Percentiles rank a stretch among this genome's conserved stretches.
Evolutionary conservation across 768 basidiomycete species (phyloP).

Genomic region (Russula brevipes): DNA sequence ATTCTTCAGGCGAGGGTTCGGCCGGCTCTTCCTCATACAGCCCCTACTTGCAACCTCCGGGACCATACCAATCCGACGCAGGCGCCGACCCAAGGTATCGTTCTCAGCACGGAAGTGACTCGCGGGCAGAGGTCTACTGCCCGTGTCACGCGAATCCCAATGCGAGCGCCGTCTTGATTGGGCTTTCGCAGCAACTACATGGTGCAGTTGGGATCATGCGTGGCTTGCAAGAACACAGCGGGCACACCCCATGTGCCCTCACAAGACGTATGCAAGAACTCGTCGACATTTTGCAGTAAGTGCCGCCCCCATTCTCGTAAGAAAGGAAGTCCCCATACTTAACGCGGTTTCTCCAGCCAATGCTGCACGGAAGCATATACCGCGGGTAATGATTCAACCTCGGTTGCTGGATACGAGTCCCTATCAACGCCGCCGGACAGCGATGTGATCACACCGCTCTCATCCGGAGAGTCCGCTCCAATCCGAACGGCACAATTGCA

Average conservation of each 20-base stretch:
- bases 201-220: constrained; percentile 18
- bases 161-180: constrained; percentile 16
- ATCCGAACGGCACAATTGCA: constrained; percentile 24
- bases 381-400: constrained; percentile 14
- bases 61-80: constrained; percentile 16
- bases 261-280: constrained; percentile 24
- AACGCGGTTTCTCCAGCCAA: constrained; percentile 5
- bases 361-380: constrained; percentile 19
- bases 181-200: constrained; percentile 24
- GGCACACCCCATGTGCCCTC: constrained; percentile 16
- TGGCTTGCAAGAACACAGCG: constrained; percentile 23
- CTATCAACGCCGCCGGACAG: constrained; percentile 25
- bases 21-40: constrained; percentile 25
- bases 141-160: constrained; percentile 24
- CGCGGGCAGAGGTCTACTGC: constrained; percentile 19
- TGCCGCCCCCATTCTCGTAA: not conserved
- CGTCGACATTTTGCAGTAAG: constrained; percentile 24
- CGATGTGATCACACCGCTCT: constrained; percentile 27
- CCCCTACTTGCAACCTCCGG: constrained; percentile 24
- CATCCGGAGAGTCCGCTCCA: constrained; percentile 25
- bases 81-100: constrained; percentile 22
- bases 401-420: constrained; percentile 21
- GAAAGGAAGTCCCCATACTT: not conserved
- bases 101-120: constrained; percentile 10
- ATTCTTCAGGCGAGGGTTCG: constrained; percentile 22